These are phyloP conservation scores for Epithemia pelagica DNA, from an alignment of 108 stramenopile species.

Conservation along the genomic window DNA sequence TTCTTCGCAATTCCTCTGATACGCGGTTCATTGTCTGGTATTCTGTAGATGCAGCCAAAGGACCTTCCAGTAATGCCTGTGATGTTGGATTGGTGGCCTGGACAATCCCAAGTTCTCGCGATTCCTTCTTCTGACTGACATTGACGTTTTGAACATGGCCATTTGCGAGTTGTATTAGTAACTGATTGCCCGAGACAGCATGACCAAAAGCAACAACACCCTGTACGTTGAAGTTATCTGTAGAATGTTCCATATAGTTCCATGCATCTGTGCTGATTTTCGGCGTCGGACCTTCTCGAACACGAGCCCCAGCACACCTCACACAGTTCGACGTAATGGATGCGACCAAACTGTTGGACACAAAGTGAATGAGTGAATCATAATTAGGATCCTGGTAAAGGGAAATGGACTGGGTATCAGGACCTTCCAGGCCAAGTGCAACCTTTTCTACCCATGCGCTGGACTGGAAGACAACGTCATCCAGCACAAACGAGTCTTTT, in stretches of 20 bases:
- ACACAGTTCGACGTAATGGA: conserved; percentile 59
- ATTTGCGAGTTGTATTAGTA: conserved; percentile 41
- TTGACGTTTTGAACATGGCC: conserved; percentile 36
- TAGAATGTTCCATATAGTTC: conserved; percentile 44
- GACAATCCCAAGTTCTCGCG: neutral
- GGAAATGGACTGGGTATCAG: conserved; percentile 7
- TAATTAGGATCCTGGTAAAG: conserved; percentile 61
- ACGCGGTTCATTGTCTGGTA: conserved; percentile 10
- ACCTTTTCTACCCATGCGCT: conserved; percentile 43
- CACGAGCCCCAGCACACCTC: conserved; percentile 25
- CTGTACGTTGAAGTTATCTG: conserved; percentile 15
- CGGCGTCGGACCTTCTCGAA: neutral
- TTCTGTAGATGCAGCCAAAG: conserved; percentile 19
- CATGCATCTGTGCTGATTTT: conserved; percentile 26
- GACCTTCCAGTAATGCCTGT: neutral
- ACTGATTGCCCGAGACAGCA: conserved; percentile 67
- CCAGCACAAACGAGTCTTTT: conserved; percentile 40
- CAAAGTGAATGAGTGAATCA: conserved; percentile 52
- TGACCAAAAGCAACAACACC: conserved; percentile 58
- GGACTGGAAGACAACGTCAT: conserved; percentile 34
- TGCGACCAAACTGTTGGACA: conserved; percentile 34
- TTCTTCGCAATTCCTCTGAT: conserved; percentile 18
- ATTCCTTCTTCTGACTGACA: conserved; percentile 12
- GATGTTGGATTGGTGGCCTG: neutral
- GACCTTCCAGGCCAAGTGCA: conserved; percentile 24